phyloP scores from a whole-genome alignment of 495 filamentous ascomycete genomes.

The Tuber melanosporum region DNA sequence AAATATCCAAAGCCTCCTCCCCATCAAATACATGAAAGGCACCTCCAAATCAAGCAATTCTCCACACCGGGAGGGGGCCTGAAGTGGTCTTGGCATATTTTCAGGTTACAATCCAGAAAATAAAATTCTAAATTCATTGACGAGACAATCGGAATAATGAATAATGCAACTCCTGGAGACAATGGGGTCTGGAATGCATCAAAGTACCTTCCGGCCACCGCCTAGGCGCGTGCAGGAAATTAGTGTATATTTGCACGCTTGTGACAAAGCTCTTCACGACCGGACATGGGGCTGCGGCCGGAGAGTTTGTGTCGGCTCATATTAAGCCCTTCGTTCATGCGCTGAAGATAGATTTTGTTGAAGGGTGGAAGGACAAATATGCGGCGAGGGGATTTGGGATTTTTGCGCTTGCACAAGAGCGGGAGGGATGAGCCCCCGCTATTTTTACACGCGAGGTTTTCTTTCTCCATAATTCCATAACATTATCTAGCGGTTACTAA shows the following conservation, averaged over 20 bases:
- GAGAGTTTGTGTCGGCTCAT: slow-evolving; percentile 53
- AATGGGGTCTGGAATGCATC: slow-evolving; percentile 50
- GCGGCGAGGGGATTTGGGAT: slow-evolving; percentile 48
- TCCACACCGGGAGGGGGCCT: no score
- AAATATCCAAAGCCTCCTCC: no score
- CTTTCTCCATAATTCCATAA: neutral
- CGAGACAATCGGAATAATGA: slow-evolving; percentile 52
- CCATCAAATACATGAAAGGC: no score
- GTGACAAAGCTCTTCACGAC: slow-evolving; percentile 59
- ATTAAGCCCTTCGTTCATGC: slow-evolving; percentile 62
- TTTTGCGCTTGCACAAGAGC: slow-evolving; percentile 50
- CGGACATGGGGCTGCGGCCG: slow-evolving; percentile 54
- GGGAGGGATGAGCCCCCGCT: slow-evolving; percentile 45
- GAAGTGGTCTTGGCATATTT: no score
- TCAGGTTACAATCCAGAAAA: no score
- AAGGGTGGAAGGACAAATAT: slow-evolving; percentile 47
- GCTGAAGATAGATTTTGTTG: slow-evolving; percentile 56
- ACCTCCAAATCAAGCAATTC: neutral
- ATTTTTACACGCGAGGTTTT: slow-evolving; percentile 51
- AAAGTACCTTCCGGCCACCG: slow-evolving; percentile 62
- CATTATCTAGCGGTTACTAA: no score
- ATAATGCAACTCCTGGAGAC: slow-evolving; percentile 49
- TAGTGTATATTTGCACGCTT: slow-evolving; percentile 55
- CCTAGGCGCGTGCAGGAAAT: slow-evolving; percentile 54
- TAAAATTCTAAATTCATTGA: slow-evolving; percentile 43